Percentiles rank a stretch among this genome's conserved stretches.
These are phyloP conservation scores for Acarospora socialis DNA, from an alignment of 2,329 filamentous ascomycete genomes.

Conservation along the genomic window DNA sequence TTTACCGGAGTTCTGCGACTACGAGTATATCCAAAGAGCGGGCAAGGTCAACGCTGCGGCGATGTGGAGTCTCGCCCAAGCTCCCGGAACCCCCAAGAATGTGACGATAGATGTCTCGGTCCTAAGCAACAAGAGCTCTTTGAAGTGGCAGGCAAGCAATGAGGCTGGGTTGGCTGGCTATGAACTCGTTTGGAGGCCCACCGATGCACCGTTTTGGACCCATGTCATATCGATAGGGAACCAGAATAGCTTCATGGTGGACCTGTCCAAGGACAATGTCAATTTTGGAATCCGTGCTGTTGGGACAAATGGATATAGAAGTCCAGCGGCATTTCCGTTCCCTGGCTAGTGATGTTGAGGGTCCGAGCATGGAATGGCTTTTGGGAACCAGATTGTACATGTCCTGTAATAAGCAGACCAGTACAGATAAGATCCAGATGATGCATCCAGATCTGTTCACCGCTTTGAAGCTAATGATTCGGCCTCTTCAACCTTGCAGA, in stretches of 20 bases:
- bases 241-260: constrained; percentile 30
- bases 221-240: constrained; percentile 35
- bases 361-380: too few species aligned
- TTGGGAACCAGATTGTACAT: too few species aligned
- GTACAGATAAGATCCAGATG: too few species aligned
- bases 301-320: constrained; percentile 36
- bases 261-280: constrained; percentile 43
- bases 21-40: constrained; percentile 38
- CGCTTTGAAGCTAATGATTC: too few species aligned
- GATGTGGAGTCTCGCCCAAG: constrained; percentile 39
- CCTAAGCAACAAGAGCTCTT: constrained; percentile 35
- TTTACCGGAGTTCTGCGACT: constrained; percentile 43
- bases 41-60: constrained; percentile 41
- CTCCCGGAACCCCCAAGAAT: constrained; percentile 36
- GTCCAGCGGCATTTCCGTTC: constrained; percentile 33
- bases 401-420: too few species aligned
- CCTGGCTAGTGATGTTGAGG: too few species aligned
- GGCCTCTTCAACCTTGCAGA: too few species aligned
- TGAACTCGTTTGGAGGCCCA: constrained; percentile 43
- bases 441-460: too few species aligned
- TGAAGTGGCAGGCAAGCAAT: constrained; percentile 33
- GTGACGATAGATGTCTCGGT: constrained; percentile 34
- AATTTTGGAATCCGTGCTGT: constrained; percentile 42
- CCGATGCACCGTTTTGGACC: constrained; percentile 37
- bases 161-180: constrained; percentile 32